Conservation (phyloP, 83 land plant genomes). For the Picea abies region DNA sequence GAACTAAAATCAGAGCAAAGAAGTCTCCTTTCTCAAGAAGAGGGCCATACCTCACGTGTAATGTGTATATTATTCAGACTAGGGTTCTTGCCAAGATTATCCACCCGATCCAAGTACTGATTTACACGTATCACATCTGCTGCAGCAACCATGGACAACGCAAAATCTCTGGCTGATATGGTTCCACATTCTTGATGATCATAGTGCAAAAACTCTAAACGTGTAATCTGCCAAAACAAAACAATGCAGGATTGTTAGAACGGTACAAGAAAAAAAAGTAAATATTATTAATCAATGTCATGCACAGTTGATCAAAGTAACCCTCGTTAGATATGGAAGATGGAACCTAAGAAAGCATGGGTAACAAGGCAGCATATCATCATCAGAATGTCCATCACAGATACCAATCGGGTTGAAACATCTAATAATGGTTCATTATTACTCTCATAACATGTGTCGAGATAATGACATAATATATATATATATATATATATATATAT, state of each 20-base stretch:
- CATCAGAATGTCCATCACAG: too few relatives aligned
- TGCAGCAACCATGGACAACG: slow-evolving; percentile 82
- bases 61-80: slow-evolving; percentile 40
- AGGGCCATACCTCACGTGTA: slow-evolving; percentile 52
- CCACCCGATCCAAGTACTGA: slow-evolving; percentile 74
- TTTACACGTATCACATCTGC: slow-evolving; percentile 72
- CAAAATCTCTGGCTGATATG: slow-evolving; percentile 88
- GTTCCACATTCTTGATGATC: slow-evolving; percentile 58
- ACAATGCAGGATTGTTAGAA: not conserved
- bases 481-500: not conserved
- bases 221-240: slow-evolving; percentile 48
- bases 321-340: not conserved
- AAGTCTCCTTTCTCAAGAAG: not conserved
- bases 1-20: not conserved
- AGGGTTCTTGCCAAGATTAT: slow-evolving; percentile 52
- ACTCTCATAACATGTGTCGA: not conserved
- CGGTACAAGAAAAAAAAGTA: not conserved
- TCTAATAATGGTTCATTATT: too few relatives aligned
- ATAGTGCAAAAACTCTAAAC: slow-evolving; percentile 85
- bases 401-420: too few relatives aligned
- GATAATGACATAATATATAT: not conserved
- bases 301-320: not conserved
- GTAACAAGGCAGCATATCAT: not conserved
- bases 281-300: not conserved
- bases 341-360: not conserved